A percentile compares a stretch with the other conserved stretches of the same genome.
Evolutionary conservation across 2,329 filamentous ascomycete genomes (phyloP).

Genomic region (Phaeoacremonium minimum): DNA sequence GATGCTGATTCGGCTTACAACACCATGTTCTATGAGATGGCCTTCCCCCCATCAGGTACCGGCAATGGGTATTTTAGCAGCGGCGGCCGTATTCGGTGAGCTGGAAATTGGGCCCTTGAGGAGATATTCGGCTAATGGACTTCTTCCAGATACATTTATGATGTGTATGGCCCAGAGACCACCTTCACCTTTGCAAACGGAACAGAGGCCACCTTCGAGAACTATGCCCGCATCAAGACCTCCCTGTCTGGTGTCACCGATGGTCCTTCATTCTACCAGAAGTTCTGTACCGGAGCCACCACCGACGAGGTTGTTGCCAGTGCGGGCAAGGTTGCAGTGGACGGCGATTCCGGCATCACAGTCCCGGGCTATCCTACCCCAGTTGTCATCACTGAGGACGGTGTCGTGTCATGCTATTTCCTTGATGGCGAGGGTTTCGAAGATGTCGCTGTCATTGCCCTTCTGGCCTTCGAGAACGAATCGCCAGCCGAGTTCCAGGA

Average conservation of each 20-base stretch:
- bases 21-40: slow-evolving; percentile 26
- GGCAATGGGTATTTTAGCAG: slow-evolving; percentile 22
- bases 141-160: slow-evolving; percentile 17
- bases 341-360: slow-evolving; percentile 5
- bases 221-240: slow-evolving; percentile 22
- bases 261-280: slow-evolving; percentile 24
- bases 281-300: slow-evolving; percentile 21
- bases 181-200: slow-evolving; percentile 31
- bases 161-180: slow-evolving; percentile 21
- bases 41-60: slow-evolving; percentile 10
- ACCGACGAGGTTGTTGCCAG: slow-evolving; percentile 1
- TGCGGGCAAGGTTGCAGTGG: slow-evolving; percentile 2
- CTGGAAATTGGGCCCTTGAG: slow-evolving; percentile 13
- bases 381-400: slow-evolving; percentile 19
- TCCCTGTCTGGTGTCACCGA: slow-evolving; percentile 22
- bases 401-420: slow-evolving; percentile 27
- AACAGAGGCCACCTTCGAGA: slow-evolving; percentile 20
- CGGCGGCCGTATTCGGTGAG: slow-evolving; percentile 22
- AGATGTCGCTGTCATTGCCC: slow-evolving; percentile 25
- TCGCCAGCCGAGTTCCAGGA: slow-evolving; percentile 27
- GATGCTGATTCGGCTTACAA: slow-evolving; percentile 29
- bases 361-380: slow-evolving; percentile 21
- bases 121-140: neutral
- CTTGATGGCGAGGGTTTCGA: slow-evolving; percentile 20
- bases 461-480: slow-evolving; percentile 18